phyloP scores from a whole-genome alignment of 1,284 basidiomycete species.

The Coniophora puteana region DNA sequence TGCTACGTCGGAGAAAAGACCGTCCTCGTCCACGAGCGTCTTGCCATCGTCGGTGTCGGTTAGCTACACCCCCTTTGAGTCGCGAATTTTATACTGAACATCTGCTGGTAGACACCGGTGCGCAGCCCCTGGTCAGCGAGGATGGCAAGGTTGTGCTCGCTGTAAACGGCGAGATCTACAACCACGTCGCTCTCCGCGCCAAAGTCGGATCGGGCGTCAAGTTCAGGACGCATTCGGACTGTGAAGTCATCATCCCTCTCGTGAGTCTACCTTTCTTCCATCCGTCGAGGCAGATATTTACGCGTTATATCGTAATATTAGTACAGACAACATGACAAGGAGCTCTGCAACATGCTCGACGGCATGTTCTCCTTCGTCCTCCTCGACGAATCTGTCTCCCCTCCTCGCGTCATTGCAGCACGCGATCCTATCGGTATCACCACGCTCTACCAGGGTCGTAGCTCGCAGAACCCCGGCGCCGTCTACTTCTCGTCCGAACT shows the following conservation, averaged over 20 bases:
- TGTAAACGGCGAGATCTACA: conserved; percentile 99
- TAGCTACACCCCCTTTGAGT: conserved; percentile 30
- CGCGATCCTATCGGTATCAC: conserved; percentile 98
- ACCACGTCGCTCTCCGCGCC: conserved; percentile 84
- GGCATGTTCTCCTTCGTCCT: conserved; percentile 99
- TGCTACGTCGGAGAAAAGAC: conserved; percentile 82
- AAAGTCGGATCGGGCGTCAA: conserved; percentile 61
- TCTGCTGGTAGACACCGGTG: conserved; percentile 79
- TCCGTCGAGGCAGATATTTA: conserved; percentile 1
- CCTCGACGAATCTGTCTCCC: conserved; percentile 88
- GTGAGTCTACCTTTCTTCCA: conserved; percentile 39
- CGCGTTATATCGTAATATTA: conserved; percentile 28
- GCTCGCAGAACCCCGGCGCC: conserved; percentile 79
- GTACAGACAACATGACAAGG: conserved; percentile 84
- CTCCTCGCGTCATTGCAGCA: conserved; percentile 90
- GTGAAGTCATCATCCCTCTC: conserved; percentile 94
- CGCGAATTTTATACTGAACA: background rate
- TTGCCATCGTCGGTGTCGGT: conserved; percentile 99
- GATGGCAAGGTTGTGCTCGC: conserved; percentile 86
- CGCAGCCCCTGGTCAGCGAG: conserved; percentile 89
- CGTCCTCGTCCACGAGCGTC: conserved; percentile 85
- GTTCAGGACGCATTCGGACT: conserved; percentile 98
- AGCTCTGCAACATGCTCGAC: conserved; percentile 80
- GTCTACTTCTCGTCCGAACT: conserved; percentile 96
- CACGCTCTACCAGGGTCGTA: conserved; percentile 96